A percentile compares a stretch with the other conserved stretches of the same genome.
Evolutionary conservation across 371 early-diverging fungal genomes (phyloP).

Genomic region (Rhizopus delemar): DNA sequence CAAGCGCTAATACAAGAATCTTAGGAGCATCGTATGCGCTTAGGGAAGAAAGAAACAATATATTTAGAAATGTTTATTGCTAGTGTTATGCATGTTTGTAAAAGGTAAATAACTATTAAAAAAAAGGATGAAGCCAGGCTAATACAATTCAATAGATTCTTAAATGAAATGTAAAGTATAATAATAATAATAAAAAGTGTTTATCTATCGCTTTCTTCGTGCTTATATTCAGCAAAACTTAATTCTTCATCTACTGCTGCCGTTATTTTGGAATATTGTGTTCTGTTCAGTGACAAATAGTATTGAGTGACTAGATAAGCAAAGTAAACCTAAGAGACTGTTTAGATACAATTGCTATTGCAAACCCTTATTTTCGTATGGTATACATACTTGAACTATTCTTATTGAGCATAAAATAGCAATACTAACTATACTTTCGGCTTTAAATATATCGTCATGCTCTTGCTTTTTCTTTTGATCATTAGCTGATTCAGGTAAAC

Average conservation of each 20-base stretch:
- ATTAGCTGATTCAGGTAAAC: constrained; percentile 36
- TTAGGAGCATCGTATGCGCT: no score
- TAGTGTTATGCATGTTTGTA: neutral
- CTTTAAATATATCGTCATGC: constrained; percentile 28
- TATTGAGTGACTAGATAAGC: constrained; percentile 43
- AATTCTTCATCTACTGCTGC: constrained; percentile 28
- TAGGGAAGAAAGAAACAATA: no score
- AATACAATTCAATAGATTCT: no score
- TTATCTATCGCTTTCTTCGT: neutral
- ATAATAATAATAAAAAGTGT: no score
- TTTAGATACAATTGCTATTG: neutral
- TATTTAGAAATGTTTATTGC: no score
- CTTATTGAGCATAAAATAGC: constrained; percentile 34
- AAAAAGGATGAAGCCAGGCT: no score
- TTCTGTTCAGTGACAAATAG: constrained; percentile 29
- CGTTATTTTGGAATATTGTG: constrained; percentile 30
- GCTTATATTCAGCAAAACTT: constrained; percentile 15
- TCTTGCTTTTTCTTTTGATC: constrained; percentile 33
- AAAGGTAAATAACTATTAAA: no score
- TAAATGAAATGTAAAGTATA: no score
- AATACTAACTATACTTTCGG: constrained; percentile 49
- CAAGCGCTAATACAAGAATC: no score
- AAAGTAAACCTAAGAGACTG: constrained; percentile 41
- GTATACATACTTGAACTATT: constrained; percentile 41
- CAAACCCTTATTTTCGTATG: neutral